Evolutionary conservation across 2,329 filamentous ascomycete species (phyloP), one percentile per base, ranked within the genome.

Genomic region (Xylaria digitata): DNA sequence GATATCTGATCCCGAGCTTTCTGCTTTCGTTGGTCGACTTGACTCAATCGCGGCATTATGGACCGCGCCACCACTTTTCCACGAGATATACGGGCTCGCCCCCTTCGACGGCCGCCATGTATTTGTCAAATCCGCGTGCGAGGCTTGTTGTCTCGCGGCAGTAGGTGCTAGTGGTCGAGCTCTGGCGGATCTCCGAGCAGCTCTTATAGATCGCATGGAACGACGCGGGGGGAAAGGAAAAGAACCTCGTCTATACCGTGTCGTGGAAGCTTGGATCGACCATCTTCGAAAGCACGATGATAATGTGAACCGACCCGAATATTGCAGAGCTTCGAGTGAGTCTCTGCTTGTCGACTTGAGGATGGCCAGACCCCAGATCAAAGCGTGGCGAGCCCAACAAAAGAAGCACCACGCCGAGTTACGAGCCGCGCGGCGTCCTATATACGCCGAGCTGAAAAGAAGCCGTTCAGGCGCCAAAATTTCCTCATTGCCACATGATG

Each of bases 121-220:
- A 42, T 71, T 67, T 11, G 75, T 83, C 3, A 63, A 68, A 34
- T 78, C 74, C 6, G 76, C 78, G 15, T 89, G 86, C 68, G 82
- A 86, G 71, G 86, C 85, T 1, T 89, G 86, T 67, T 82, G 86
- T 32, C 74, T 88, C 13, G 80, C 83, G 1, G 78, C 79, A 2
- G 72, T 89, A 0, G 85, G 85, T 1, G 82, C 82, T 0, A 78
- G 80, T 37, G 74, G 72, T 4, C 73, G 78, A 17, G 70, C 81
- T 1, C 74, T 89, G 2, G 73, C 77, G 6, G 84, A 86, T 70
- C 71, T 89, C 37, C 75, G 82, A 32, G 81, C 83, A 2, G 76
- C 78, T 46, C 71, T 87, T 61, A 32, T 81, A 9, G 80, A 81
- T 37, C 80, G 85, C 40, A 69, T 70, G 23, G 74, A 74, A 61